These are phyloP conservation scores for Mortierella sp. DNA, from an alignment of 371 early-diverging fungal genomes.

Conservation along the genomic window DNA sequence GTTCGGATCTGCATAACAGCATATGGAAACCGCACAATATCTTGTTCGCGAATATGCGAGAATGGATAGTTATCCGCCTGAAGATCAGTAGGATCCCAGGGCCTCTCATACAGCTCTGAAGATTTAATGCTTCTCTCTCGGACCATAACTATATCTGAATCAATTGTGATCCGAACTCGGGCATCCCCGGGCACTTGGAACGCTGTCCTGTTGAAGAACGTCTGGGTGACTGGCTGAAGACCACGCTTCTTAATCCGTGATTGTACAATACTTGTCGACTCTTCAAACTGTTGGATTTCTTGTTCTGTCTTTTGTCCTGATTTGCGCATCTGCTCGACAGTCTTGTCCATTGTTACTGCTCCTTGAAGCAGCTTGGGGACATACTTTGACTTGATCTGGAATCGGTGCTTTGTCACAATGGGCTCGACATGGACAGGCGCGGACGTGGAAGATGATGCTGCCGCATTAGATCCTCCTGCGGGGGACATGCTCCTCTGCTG, in stretches of 20 bases:
- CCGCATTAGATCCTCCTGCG: background rate
- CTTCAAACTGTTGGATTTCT: constrained; percentile 75
- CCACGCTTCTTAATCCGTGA: constrained; percentile 74
- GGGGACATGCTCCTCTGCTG: constrained; percentile 26
- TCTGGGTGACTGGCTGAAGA: constrained; percentile 86
- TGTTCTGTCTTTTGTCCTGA: constrained; percentile 73
- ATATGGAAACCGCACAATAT: constrained; percentile 93
- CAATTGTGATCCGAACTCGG: constrained; percentile 93
- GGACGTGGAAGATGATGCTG: constrained; percentile 3
- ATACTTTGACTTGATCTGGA: constrained; percentile 63
- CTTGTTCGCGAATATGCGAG: constrained; percentile 75
- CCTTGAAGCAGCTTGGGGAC: constrained; percentile 70
- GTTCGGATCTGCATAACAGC: constrained; percentile 97
- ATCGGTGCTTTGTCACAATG: constrained; percentile 64
- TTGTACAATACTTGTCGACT: constrained; percentile 82
- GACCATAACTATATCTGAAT: constrained; percentile 96
- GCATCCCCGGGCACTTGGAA: constrained; percentile 95
- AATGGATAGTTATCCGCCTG: constrained; percentile 91
- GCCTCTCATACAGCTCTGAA: constrained; percentile 39
- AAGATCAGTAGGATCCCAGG: constrained; percentile 68
- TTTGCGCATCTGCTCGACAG: constrained; percentile 86
- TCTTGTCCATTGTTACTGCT: constrained; percentile 87
- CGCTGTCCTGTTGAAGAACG: constrained; percentile 96
- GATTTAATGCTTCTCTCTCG: constrained; percentile 72
- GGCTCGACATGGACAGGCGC: constrained; percentile 10